Conservation (phyloP, 1,284 basidiomycete genomes). For the Caloboletus firmus region DNA sequence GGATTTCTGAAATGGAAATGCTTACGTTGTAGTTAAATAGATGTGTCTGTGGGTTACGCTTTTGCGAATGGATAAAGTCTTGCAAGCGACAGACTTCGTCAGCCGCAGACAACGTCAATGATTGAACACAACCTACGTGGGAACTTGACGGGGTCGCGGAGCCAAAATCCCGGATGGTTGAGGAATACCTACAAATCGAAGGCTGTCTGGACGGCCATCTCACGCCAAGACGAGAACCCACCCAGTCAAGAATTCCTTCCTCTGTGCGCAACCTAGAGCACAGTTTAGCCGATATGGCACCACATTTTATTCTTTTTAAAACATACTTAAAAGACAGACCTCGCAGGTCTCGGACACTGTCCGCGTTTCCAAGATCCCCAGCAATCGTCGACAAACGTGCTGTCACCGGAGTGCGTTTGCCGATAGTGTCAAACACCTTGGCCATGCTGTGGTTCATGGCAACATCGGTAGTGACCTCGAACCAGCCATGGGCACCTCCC, state of each 20-base stretch:
- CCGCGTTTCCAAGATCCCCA: slow-evolving; percentile 47
- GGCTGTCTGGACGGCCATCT: neutral
- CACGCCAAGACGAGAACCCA: slow-evolving; percentile 6
- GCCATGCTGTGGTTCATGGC: slow-evolving; percentile 44
- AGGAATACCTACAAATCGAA: slow-evolving; percentile 28
- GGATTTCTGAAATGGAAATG: neutral
- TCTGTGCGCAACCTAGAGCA: slow-evolving; percentile 21
- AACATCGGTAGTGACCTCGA: slow-evolving; percentile 41
- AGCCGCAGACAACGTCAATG: neutral
- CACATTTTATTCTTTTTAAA: neutral
- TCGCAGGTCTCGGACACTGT: slow-evolving; percentile 40
- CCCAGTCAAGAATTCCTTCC: slow-evolving; percentile 52
- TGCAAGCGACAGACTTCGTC: neutral
- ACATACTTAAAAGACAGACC: slow-evolving; percentile 27
- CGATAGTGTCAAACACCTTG: slow-evolving; percentile 20
- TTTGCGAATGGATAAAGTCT: slow-evolving; percentile 55
- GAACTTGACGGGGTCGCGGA: slow-evolving; percentile 47
- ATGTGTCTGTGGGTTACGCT: slow-evolving; percentile 43
- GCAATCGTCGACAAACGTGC: slow-evolving; percentile 26
- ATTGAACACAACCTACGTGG: slow-evolving; percentile 28
- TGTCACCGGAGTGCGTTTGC: slow-evolving; percentile 24
- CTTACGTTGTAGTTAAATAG: slow-evolving; percentile 16
- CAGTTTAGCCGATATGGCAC: neutral
- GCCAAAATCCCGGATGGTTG: slow-evolving; percentile 47
- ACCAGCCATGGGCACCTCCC: slow-evolving; percentile 57